These are phyloP conservation scores for Amanita polypyramis DNA, from an alignment of 768 basidiomycete species.

Conservation along the genomic window DNA sequence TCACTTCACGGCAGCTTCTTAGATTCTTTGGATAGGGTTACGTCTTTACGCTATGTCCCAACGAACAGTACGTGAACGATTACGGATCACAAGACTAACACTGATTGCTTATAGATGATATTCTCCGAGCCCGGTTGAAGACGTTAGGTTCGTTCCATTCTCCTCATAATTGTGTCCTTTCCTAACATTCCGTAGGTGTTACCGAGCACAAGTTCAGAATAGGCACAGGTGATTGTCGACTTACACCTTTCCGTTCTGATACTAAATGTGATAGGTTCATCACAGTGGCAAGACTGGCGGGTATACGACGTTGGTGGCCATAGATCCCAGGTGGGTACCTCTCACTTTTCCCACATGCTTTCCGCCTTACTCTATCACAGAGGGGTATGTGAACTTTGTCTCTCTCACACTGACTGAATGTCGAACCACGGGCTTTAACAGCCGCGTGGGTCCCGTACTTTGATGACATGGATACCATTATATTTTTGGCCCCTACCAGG, in stretches of 20 bases:
- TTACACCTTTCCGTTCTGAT: conserved; percentile 1
- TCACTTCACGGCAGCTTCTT: conserved; percentile 44
- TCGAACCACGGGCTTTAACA: conserved; percentile 15
- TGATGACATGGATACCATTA: conserved; percentile 62
- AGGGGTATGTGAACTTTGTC: conserved; percentile 17
- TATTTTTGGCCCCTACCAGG: conserved; percentile 62
- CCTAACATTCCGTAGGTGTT: conserved; percentile 31
- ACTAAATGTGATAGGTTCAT: conserved; percentile 11
- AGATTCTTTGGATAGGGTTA: conserved; percentile 54
- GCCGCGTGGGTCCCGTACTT: conserved; percentile 54
- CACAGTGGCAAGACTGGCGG: conserved; percentile 29
- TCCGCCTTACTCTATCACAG: conserved; percentile 12
- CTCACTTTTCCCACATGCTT: neutral
- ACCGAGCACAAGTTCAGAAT: conserved; percentile 65
- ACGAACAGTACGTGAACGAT: conserved; percentile 42
- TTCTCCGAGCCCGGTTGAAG: conserved; percentile 61
- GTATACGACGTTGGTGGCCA: conserved; percentile 53
- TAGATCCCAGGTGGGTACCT: conserved; percentile 46
- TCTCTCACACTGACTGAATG: neutral
- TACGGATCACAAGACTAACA: neutral
- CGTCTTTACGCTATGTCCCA: conserved; percentile 50
- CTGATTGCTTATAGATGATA: conserved; percentile 40
- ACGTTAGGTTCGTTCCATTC: conserved; percentile 27
- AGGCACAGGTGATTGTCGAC: conserved; percentile 24
- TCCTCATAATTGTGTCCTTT: neutral